Evolutionary conservation across 805 yeast genomes (phyloP), one percentile per base, ranked within the genome.

Genomic region (Pichia membranifaciens): DNA sequence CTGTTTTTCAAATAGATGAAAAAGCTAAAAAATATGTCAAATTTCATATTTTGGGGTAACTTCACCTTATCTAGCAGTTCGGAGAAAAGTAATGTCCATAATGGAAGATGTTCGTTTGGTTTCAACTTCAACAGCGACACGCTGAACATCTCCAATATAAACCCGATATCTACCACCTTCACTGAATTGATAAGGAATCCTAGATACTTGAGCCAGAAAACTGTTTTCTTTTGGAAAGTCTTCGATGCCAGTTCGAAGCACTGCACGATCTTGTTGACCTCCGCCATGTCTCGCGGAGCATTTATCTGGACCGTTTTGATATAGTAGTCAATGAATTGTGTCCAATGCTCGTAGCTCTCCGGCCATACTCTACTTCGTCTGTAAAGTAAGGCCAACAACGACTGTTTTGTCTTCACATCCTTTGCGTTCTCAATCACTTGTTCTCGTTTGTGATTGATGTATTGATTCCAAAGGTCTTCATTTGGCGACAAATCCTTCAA

Each of bases 401-500:
- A 15, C 32, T 41, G 36, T 7, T 50, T 37, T 10, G 9, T 8
- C 15, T 34, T 17, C 8, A 23, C 32, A 8, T 16, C 10, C 7
- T 18, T 20, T 21, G 29, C 28, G 17, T 34, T 15, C 22, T 28
- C 25, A 37, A 3, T 21, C 23, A 66, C 61, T 54, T 47, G 45
- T 51, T 9, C 43, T 28, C 18, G 40, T 58, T 73, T 73, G 49
- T 56, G 58, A 4, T 64, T 56, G 39, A 71, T 56, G 56, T 79
- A 81, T 2, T 65, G 59, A 38, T 66, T 48, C 86, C 86, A 81
- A 0, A 58, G 45, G 3, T 63, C 58, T n/a, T 64, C 44, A 39
- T 68, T 57, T 25, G 55, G 35, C 10, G 29, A 25, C 0, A 72
- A 70, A 23, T 67, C 59, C 49, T 65, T 65, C 20, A 66, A 42